Evolutionary conservation across 1,284 basidiomycete species (phyloP), one percentile per base, ranked within the genome.

Genomic region (Ganoderma lingzhi): DNA sequence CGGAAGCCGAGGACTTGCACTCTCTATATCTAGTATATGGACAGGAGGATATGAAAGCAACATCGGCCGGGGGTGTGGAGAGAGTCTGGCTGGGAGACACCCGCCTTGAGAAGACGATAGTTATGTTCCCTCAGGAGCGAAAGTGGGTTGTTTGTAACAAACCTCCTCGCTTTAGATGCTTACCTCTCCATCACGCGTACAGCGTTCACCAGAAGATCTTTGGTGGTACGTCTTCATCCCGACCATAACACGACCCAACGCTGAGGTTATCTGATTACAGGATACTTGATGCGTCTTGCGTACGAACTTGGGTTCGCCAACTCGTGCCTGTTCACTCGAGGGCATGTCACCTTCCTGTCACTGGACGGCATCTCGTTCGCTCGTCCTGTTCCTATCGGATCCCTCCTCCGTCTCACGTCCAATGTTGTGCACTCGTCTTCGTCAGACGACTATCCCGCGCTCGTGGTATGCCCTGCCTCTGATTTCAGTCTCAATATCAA

Each of bases 121-220:
- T 94, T 64, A 95, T 95, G 92, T 94, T 94, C 77, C 93, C 94
- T 0, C 93, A 95, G 82, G 93, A 94, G 77, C 85, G 93, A 76
- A 95, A 96, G 90, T 92, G 70, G 78, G 88, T 81, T 30, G 3
- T 12, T 28, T 12, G 1, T 19, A 37, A 19, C 41, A 28, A 23
- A 23, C 23, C 41, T 15, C 15, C 14, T n/a, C 23, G 44, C 5
- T 42, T 6, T 15, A 2, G 15, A 28, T 6, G 3, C 9, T 39
- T 8, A 28, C 6, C 8, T 15, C 1, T 39, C 39, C 30, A 55
- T 42, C 3, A 23, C 23, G 23, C 23, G 1, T 10, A 19, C 67
- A 92, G 91, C 76, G 85, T 95, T 2, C 93, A 95, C 78, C 90
- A 91, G 73, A 95, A 95, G 78, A 86, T 95, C 10, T 95, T 95